Base-by-base conservation (phyloP, 805 yeast species). In the Teunomyces aglyptinius region DNA sequence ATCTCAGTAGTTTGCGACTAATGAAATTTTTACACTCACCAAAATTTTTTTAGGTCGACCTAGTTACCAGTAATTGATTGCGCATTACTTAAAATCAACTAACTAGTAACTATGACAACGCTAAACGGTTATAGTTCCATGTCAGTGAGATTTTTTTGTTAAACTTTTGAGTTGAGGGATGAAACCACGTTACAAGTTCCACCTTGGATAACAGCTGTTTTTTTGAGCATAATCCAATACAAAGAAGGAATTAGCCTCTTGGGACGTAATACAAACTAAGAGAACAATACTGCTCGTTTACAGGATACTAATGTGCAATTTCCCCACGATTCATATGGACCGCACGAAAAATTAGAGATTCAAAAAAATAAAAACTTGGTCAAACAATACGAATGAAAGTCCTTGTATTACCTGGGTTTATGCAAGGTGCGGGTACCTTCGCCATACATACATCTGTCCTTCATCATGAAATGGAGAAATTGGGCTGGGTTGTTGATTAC, bases 351-450 rank as follows among this genome's bases (percentile, higher is more conserved):
- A 1, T 15, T 4, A 16, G 10, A 16, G n/a, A n/a, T n/a, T n/a
- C n/a, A 16, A 16, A 24, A 24, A 24, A 8, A 24, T 7, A 24
- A 24, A 3, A 6, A 22, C 24, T 6, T 4, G 7, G 7, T 22
- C 16, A 29, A 8, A 29, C 33, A 29, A 29, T 29, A 29, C 16
- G 35, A 28, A 40, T 40, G 43, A 40, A 40, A 26, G 34, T 40
- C 4, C 43, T 40, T 7, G 18, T 28, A 1, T 28, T 40, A 13
- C 43, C 43, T n/a, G 43, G 43, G 10, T 40, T 29, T 26, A 28
- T 40, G 35, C 43, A 40, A 20, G 43, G 43, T 5, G 43, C 34
- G 5, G 27, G 22, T 11, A 28, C 43, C 13, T 28, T 40, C 11
- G 34, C 26, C 4, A 16, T 6, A n/a, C 29, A 40, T 16, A 26